Conservation (phyloP, 257 asterid genomes). For the Nemophila menziesii region DNA sequence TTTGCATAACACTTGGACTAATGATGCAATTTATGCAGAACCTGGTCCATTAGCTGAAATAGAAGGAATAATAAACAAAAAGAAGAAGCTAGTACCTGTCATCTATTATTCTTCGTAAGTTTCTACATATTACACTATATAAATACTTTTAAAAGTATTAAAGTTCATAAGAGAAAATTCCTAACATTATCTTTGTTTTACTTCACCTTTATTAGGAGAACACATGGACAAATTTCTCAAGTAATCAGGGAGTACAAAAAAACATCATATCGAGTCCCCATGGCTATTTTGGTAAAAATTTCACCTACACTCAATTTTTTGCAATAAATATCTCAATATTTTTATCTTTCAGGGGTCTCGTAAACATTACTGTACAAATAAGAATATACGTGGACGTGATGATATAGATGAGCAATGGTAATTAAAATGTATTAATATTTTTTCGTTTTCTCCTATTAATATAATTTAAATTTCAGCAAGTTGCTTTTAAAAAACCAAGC, state of each 20-base stretch:
- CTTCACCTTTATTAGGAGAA: conserved; percentile 49
- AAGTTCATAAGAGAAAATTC: not conserved
- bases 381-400: conserved; percentile 42
- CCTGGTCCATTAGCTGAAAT: conserved; percentile 24
- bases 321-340: too few relatives aligned
- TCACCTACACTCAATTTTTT: conserved; percentile 5
- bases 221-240: conserved; percentile 82
- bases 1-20: too few relatives aligned
- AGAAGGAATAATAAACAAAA: conserved; percentile 38
- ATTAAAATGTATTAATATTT: conserved; percentile 7
- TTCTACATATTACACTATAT: not conserved
- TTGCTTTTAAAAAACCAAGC: conserved; percentile 57
- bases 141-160: not conserved
- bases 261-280: conserved; percentile 71
- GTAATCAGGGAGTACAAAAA: conserved; percentile 80
- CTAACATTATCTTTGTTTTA: not conserved
- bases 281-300: conserved; percentile 85
- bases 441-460: conserved; percentile 29
- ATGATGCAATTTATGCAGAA: conserved; percentile 14
- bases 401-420: conserved; percentile 88
- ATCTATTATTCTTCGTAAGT: conserved; percentile 83
- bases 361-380: conserved; percentile 78
- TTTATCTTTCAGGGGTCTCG: conserved; percentile 67
- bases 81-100: conserved; percentile 39
- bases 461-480: conserved; percentile 44